Evolutionary conservation across 192 early-diverging fungal species (phyloP).

Genomic region (Entophlyctis luteolus): DNA sequence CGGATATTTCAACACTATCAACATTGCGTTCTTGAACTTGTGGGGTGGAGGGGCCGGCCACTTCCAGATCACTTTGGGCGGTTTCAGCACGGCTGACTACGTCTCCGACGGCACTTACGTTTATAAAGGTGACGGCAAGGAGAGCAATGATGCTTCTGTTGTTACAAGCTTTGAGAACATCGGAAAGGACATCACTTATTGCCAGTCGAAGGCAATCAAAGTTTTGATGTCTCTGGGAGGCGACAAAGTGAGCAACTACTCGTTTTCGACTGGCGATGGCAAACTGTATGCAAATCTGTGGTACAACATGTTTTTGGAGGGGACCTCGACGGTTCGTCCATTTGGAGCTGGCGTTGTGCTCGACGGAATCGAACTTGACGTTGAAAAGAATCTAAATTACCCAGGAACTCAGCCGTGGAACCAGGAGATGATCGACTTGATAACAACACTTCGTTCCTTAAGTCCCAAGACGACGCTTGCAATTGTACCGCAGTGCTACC

Average conservation of each 20-base stretch:
- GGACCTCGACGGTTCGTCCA: constrained; percentile 14
- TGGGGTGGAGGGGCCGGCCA: constrained; percentile 10
- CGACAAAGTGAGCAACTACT: constrained; percentile 7
- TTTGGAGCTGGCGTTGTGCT: constrained; percentile 19
- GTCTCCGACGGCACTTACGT: neutral
- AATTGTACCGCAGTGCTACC: constrained; percentile 21
- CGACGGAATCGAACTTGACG: constrained; percentile 19
- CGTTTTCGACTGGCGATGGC: constrained; percentile 5
- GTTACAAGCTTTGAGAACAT: neutral
- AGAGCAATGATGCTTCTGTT: constrained; percentile 1
- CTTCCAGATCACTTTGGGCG: constrained; percentile 14
- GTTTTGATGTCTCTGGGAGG: constrained; percentile 14
- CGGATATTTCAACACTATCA: constrained; percentile 10
- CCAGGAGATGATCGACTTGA: constrained; percentile 18
- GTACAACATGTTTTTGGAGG: constrained; percentile 19
- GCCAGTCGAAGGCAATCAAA: neutral
- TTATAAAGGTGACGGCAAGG: neutral
- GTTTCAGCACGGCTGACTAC: constrained; percentile 10
- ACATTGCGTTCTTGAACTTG: constrained; percentile 17
- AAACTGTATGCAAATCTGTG: constrained; percentile 5
- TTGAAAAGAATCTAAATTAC: constrained; percentile 16
- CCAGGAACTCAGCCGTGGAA: neutral
- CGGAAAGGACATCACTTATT: constrained; percentile 8
- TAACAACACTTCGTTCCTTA: constrained; percentile 5
- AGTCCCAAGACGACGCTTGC: constrained; percentile 19